Evolutionary conservation across 139 green algal genomes (phyloP), one percentile per base, ranked within the genome.

Genomic region (Nannochloris sp.): DNA sequence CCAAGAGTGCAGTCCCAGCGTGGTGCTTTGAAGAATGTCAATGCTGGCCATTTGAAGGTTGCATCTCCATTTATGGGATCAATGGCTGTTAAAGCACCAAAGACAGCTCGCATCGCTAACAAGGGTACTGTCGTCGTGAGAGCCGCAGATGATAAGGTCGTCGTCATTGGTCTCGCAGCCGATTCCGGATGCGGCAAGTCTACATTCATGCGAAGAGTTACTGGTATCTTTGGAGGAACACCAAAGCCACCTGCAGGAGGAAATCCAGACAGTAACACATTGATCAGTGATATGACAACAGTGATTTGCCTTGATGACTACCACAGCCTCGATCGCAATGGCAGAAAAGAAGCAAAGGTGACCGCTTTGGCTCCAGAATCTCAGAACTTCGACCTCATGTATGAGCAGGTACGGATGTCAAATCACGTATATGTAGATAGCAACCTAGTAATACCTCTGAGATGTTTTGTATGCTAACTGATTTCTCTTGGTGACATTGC

Each of bases 251-350:
- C 93, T 14, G 75, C 76, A 59, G 93, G 87, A 58, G 90, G 90
- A 79, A 96, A 96, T 84, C 90, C 90, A 33, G 94, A 99, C 85
- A 90, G 76, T 60, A 99, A 99, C 89, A 98, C 94, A 2, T 86
- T 99, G 20, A 89, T 98, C 70, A 91, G 78, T 64, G 94, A 99
- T 78, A 95, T 90, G 75, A 95, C 94, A 69, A 99, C 94, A 28
- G 94, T 99, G 55, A 96, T 99, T 79, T 99, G 94, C 87, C 84
- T 99, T 61, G 94, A 99, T 62, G 94, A 99, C 81, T 99, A 98
- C 84, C 94, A 99, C 75, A 81, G 65, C 67, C 83, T 95, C 56
- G 94, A 99, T 82, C 80, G 94, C 62, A 84, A 87, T 40, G 94
- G 93, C 31, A 87, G 94, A 69, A 97, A 95, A 79, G 62, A 63